A percentile compares a stretch with the other conserved stretches of the same genome.
Conservation (phyloP, 352 stramenopile species). For the Phytophthora citricola region DNA sequence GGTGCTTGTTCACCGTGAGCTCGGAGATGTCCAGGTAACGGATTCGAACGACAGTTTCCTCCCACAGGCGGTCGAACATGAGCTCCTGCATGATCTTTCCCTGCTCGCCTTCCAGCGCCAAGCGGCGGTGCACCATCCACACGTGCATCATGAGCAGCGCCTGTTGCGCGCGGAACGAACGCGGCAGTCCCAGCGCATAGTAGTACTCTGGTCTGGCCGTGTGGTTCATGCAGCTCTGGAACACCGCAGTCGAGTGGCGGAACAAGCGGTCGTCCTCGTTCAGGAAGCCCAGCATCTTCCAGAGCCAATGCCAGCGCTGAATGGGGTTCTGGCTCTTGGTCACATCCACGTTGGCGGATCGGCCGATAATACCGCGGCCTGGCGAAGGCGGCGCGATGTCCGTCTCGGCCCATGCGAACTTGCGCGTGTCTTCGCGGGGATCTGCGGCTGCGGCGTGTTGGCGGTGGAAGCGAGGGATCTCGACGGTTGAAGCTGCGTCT, state of each 20-base stretch:
- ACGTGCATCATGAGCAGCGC: slow-evolving; percentile 95
- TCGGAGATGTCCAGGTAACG: slow-evolving; percentile 93
- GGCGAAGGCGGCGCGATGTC: slow-evolving; percentile 85
- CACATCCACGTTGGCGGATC: slow-evolving; percentile 85
- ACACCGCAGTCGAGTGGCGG: slow-evolving; percentile 73
- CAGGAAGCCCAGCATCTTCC: slow-evolving; percentile 87
- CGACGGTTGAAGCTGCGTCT: slow-evolving; percentile 5
- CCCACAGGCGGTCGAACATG: slow-evolving; percentile 97
- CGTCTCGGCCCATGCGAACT: slow-evolving; percentile 77
- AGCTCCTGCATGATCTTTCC: slow-evolving; percentile 93
- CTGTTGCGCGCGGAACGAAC: slow-evolving; percentile 94
- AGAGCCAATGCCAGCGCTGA: slow-evolving; percentile 83
- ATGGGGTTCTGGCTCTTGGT: slow-evolving; percentile 65
- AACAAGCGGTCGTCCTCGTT: slow-evolving; percentile 87
- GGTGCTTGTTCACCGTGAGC: slow-evolving; percentile 96
- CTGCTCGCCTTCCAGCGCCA: slow-evolving; percentile 82
- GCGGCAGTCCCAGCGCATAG: slow-evolving; percentile 60
- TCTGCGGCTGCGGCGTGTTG: slow-evolving; percentile 10
- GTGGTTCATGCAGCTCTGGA: slow-evolving; percentile 88
- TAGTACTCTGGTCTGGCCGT: slow-evolving; percentile 80
- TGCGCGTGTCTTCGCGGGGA: slow-evolving; percentile 26
- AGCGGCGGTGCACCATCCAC: slow-evolving; percentile 96
- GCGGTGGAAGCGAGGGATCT: slow-evolving; percentile 19
- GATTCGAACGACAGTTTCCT: slow-evolving; percentile 95
- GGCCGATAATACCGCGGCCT: slow-evolving; percentile 69